Evolutionary conservation across 2,329 filamentous ascomycete species (phyloP), one percentile per base, ranked within the genome.

Genomic region (Alternaria burnsii): DNA sequence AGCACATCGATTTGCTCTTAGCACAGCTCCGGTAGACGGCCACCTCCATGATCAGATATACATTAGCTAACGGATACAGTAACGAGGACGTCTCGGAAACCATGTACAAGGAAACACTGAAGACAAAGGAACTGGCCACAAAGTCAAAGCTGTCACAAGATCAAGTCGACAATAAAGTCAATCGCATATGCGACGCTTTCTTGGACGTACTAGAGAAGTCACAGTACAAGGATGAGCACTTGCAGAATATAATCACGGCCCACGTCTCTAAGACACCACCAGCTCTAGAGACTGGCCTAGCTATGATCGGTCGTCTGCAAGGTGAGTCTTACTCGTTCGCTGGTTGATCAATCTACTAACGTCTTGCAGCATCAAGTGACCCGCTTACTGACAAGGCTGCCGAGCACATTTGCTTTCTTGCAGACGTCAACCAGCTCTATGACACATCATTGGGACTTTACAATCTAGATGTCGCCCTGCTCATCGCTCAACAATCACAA

Each of bases 381-480:
- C 68, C 71, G 6, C 84, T 94, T 67, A 92, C 93, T 0, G 94
- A 98, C 68, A 90, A 90, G 76, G 94, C 94, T 0, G 90, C 97
- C 22, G 93, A 97, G 75, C 95, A 99, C 73, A 97, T 99, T 61
- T 98, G 93, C 83, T 99, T 99, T 83, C 85, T 99, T 42, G 92
- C 94, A 0, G 95, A 99, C 78, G 91, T 96, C 46, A 96, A 97
- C 76, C 89, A 89, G 40, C 86, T 99, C 0, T 99, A 97, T 72
- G 92, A 97, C 63, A 89, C 94, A 61, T 92, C 95, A 0, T 84
- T 99, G 2, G 94, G 94, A 1, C 83, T 98, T 3, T 99, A 99
- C 76, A 89, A 98, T 72, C 86, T 99, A 3, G 93, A 97, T 11
- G 87, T 99, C 8, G 90, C 94, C 4, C 84, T 99, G 11, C 84